phyloP scores from a whole-genome alignment of 1,284 basidiomycete species.

The Austroboletus novae-zelandiae region DNA sequence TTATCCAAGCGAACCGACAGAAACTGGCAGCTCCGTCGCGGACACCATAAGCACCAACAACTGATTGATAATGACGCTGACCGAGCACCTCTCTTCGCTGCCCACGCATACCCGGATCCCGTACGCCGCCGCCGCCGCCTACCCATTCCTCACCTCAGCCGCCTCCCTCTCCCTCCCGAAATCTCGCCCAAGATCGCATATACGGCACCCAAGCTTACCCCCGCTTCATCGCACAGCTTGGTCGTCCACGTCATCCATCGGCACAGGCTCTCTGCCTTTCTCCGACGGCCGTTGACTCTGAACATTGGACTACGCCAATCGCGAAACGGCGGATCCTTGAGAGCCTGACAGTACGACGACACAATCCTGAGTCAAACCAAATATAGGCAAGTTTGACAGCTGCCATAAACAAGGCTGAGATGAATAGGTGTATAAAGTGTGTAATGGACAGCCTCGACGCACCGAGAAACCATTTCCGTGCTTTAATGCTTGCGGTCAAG shows the following conservation, averaged over 20 bases:
- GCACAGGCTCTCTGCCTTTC: slow-evolving; percentile 45
- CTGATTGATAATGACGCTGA: slow-evolving; percentile 1
- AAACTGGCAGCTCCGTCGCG: too few relatives aligned
- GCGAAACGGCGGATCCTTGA: slow-evolving; percentile 4
- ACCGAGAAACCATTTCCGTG: too few relatives aligned
- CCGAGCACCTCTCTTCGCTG: slow-evolving; percentile 34
- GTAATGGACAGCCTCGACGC: too few relatives aligned
- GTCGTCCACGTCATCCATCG: slow-evolving; percentile 35
- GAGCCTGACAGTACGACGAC: not conserved
- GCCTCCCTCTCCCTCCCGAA: too few relatives aligned
- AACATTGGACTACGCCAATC: not conserved
- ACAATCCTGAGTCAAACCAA: slow-evolving; percentile 31
- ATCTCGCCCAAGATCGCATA: too few relatives aligned
- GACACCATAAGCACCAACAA: too few relatives aligned
- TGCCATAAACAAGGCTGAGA: slow-evolving; percentile 14
- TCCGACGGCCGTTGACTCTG: slow-evolving; percentile 17
- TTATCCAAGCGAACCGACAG: too few relatives aligned
- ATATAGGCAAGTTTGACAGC: slow-evolving; percentile 36
- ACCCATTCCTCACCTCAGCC: too few relatives aligned
- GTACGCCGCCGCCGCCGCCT: slow-evolving; percentile 46
- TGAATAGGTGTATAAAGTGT: too few relatives aligned
- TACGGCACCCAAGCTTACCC: too few relatives aligned
- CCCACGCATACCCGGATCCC: slow-evolving; percentile 34
- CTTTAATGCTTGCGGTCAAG: too few relatives aligned
- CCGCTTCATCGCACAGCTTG: too few relatives aligned